Evolutionary conservation across 768 basidiomycete genomes (phyloP).

Genomic region (Podaxis pistillaris): DNA sequence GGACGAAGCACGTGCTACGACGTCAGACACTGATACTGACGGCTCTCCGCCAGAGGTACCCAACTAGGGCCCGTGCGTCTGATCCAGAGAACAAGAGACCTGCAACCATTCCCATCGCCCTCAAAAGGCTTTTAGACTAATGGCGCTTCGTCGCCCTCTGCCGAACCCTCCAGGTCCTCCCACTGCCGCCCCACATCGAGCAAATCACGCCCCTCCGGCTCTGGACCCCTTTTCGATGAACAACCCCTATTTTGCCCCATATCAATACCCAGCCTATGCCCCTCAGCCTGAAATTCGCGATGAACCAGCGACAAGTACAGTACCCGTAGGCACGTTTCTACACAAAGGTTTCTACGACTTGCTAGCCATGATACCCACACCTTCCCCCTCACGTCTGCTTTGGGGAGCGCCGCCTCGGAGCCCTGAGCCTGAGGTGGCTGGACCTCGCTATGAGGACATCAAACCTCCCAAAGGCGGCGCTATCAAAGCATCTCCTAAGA

Average conservation of each 20-base stretch:
- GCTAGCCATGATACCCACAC: conserved; percentile 73
- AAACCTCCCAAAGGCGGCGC: conserved; percentile 26
- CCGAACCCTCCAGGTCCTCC: conserved; percentile 7
- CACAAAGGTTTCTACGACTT: conserved; percentile 93
- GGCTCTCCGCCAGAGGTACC: conserved; percentile 10
- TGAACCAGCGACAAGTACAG: conserved; percentile 40
- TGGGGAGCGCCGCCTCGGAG: conserved; percentile 41
- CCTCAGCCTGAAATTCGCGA: conserved; percentile 37
- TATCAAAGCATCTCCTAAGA: conserved; percentile 40
- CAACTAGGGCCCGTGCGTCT: conserved; percentile 7
- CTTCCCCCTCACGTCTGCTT: conserved; percentile 63
- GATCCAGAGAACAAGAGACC: neutral
- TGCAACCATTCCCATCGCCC: neutral
- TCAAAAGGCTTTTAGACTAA: neutral
- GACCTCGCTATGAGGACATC: conserved; percentile 70
- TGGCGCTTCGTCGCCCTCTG: conserved; percentile 12
- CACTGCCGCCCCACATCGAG: conserved; percentile 4
- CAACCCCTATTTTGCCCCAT: conserved; percentile 37
- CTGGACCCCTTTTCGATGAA: conserved; percentile 27
- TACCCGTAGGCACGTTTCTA: conserved; percentile 69
- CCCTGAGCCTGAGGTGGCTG: conserved; percentile 49
- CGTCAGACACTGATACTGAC: neutral
- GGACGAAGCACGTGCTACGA: conserved; percentile 14
- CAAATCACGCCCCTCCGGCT: conserved; percentile 12
- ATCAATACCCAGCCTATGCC: conserved; percentile 40